Evolutionary conservation across 441 rosid genomes (phyloP), one percentile per base, ranked within the genome.

Genomic region (Pelargonium citronellum): DNA sequence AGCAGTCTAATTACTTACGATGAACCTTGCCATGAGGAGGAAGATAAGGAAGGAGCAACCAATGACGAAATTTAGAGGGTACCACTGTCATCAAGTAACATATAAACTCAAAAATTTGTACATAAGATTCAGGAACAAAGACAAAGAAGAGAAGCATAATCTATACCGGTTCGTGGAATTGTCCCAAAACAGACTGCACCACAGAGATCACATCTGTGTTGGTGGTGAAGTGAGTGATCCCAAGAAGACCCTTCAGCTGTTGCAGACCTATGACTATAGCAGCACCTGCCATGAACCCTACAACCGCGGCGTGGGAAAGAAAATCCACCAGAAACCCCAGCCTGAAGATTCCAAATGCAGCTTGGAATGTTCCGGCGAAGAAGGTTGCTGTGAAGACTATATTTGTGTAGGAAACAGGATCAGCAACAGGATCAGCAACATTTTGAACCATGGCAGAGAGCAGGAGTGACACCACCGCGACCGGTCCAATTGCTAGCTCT

Each of bases 261-360:
- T 93, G 98, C 66, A 93, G 91, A 39, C 97, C 97, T 41, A 93
- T 91, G 5, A 93, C 91, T 65, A 91, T 83, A 70, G 98, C 96
- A 27, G 98, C 96, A 7, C 96, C 97, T 2, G 85, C 93, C 89
- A 89, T 84, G 85, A 89, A 93, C 64, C 98, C 98, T 12, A 91
- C 96, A 58, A 89, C 78, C 4, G 96, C 87, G 60, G 97, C 87
- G 65, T 87, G 97, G 19, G 97, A 91, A 24, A 91, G 83, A 75
- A 91, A 84, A 80, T 89, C 95, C 70, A 91, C 90, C 17, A 93
- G 88, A 75, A 93, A 93, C 69, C 98, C 97, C 55, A 89, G 77
- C 84, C 97, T 88, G 75, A 91, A 84, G 8, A 93, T 19, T 27
- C 96, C 98, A 46, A 91, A 87, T 30, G 87, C 78, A 66, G 92